Evolutionary conservation across 768 basidiomycete species (phyloP).

Genomic region (Tylopilus sp.): DNA sequence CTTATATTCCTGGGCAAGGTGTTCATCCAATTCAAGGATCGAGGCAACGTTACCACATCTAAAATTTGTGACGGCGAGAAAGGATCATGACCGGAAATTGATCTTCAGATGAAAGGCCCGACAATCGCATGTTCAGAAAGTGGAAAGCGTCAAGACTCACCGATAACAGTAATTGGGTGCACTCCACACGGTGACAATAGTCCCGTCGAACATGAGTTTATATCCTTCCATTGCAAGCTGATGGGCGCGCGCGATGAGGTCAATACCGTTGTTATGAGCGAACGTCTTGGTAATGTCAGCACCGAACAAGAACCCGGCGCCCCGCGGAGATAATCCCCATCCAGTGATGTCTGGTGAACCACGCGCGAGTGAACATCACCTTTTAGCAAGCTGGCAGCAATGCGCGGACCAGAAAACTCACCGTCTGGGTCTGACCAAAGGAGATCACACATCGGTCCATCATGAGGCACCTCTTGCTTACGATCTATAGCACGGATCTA

Average conservation of each 20-base stretch:
- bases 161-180: constrained; percentile 98
- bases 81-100: constrained; percentile 24
- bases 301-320: constrained; percentile 94
- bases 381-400: constrained; percentile 14
- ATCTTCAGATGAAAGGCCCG: constrained; percentile 12
- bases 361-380: constrained; percentile 18
- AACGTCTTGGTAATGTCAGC: constrained; percentile 88
- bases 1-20: constrained; percentile 92
- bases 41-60: constrained; percentile 97
- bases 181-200: constrained; percentile 97
- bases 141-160: constrained; percentile 43
- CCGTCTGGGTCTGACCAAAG: constrained; percentile 99
- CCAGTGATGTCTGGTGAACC: constrained; percentile 69
- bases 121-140: constrained; percentile 13
- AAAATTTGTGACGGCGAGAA: constrained; percentile 11
- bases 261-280: constrained; percentile 86
- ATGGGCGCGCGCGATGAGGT: constrained; percentile 94
- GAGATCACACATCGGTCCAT: constrained; percentile 97
- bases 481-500: constrained; percentile 94
- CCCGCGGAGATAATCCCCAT: constrained; percentile 97
- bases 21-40: constrained; percentile 90
- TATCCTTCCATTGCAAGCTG: constrained; percentile 98
- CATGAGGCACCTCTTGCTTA: constrained; percentile 97
- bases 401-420: constrained; percentile 30
- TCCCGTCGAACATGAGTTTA: constrained; percentile 94